Base-by-base conservation (phyloP, 2,329 filamentous ascomycete species). In the Exophiala bonariae region DNA sequence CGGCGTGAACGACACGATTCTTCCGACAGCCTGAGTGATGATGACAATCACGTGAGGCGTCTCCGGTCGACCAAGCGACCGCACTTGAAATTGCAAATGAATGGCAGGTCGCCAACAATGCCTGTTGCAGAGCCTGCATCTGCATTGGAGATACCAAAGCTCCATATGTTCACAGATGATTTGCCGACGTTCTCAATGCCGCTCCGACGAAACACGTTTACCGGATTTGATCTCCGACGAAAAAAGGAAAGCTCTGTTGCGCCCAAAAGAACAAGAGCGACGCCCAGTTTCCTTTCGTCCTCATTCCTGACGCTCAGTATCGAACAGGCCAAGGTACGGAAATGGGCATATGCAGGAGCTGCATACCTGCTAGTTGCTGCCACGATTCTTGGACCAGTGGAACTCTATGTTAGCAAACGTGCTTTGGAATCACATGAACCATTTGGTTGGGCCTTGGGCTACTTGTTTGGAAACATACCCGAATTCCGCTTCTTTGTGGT, bases 401-500 rank as follows among this genome's bases (percentile, higher is more conserved):
- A 90, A 44, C 73, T 75, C 2, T 86, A 89, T 57, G 81, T 97
- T 40, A 70, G 78, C 31, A 68, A 71, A 34, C 75, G 79, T 52
- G 90, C 89, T 11, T 74, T 99, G 1, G 62, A 77, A 26, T 82
- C 81, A 13, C 72, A 82, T 41, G 93, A 99, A 59, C 90, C 93
- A 0, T 81, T 99, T 35, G 89, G 92, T 2, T 99, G 93, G 93
- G 91, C 89, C 0, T 67, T 96, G 9, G 86, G 89, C 2, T 99
- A 99, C 66, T 72, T 96, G 2, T 80, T 97, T 52, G 91, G 92
- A 10, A 87, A 95, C 58, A 63, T 91, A 9, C 77, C 80, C 0
- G 77, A 75, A 61, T 82, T 96, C 57, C 79, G 90, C 18, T 83
- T 86, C 63, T 77, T 86, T 64, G 79, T 92, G 7, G 75, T 89